Conservation (phyloP, 2,329 filamentous ascomycete species). For the Penicillium sp. region DNA sequence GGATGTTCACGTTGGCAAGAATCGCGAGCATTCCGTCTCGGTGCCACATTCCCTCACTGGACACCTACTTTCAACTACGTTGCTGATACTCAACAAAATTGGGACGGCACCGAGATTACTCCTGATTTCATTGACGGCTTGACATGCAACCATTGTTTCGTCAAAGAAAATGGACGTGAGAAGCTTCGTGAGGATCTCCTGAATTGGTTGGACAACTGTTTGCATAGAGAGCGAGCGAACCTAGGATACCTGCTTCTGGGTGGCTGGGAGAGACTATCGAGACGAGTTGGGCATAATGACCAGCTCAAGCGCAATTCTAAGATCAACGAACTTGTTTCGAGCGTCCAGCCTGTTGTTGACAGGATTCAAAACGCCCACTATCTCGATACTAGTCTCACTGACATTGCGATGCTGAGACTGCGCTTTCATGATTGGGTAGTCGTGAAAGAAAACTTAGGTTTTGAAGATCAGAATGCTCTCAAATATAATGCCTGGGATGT, state of each 20-base stretch:
- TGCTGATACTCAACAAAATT: background rate
- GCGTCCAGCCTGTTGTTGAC: background rate
- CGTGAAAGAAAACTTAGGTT: background rate
- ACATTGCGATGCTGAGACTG: background rate
- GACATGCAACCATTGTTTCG: conserved; percentile 6
- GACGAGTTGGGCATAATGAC: background rate
- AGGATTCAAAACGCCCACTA: background rate
- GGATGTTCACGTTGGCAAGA: background rate
- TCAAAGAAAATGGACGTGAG: background rate
- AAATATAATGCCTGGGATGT: background rate
- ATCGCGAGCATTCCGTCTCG: background rate
- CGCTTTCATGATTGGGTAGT: background rate
- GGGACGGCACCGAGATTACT: background rate
- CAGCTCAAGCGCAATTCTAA: background rate
- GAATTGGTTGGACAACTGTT: background rate
- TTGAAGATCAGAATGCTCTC: background rate
- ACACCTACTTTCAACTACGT: background rate
- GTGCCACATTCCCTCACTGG: background rate
- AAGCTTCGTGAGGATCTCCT: background rate
- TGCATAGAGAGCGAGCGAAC: background rate
- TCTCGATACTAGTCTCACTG: background rate
- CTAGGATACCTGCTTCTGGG: background rate
- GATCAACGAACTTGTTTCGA: background rate
- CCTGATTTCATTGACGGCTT: background rate
- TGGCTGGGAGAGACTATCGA: background rate